Percentiles rank a stretch among this genome's conserved stretches.
These are phyloP conservation scores for Wickerhamiella vanderwaltii DNA, from an alignment of 805 yeast genomes.

Conservation along the genomic window DNA sequence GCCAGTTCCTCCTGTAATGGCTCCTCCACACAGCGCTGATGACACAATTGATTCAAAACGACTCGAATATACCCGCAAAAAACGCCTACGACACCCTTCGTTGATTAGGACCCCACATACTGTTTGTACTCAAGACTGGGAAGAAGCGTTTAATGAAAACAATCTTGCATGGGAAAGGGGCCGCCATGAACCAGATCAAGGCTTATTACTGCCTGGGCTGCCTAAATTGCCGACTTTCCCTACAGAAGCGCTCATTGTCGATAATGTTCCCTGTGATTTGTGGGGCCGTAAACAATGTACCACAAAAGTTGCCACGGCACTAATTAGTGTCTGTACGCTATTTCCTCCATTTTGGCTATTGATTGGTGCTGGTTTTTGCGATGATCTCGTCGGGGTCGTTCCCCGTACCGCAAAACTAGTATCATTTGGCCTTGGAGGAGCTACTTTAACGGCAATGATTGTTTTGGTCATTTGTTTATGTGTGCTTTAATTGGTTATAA, in stretches of 20 bases:
- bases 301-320: slow-evolving; percentile 14
- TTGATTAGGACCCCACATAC: slow-evolving; percentile 9
- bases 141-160: slow-evolving; percentile 1
- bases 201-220: slow-evolving; percentile 17
- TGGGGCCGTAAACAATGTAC: slow-evolving; percentile 21
- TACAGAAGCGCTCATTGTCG: slow-evolving; percentile 3
- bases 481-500: too few relatives aligned
- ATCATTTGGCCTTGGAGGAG: slow-evolving; percentile 27
- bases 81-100: slow-evolving; percentile 7
- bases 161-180: slow-evolving; percentile 6
- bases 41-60: slow-evolving; percentile 4
- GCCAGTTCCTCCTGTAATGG: neutral
- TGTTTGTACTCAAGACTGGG: slow-evolving; percentile 7
- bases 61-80: slow-evolving; percentile 3
- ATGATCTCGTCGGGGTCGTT: slow-evolving; percentile 25
- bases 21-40: neutral
- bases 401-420: slow-evolving; percentile 24
- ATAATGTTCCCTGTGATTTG: slow-evolving; percentile 13
- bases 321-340: slow-evolving; percentile 19
- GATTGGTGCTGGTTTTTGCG: slow-evolving; percentile 30
- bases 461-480: too few relatives aligned
- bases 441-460: slow-evolving; percentile 29
- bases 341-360: slow-evolving; percentile 33
- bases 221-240: slow-evolving; percentile 19
- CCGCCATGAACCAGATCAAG: slow-evolving; percentile 4